Evolutionary conservation across 371 early-diverging fungal genomes (phyloP).

Genomic region (Dichotomocladium elegans): DNA sequence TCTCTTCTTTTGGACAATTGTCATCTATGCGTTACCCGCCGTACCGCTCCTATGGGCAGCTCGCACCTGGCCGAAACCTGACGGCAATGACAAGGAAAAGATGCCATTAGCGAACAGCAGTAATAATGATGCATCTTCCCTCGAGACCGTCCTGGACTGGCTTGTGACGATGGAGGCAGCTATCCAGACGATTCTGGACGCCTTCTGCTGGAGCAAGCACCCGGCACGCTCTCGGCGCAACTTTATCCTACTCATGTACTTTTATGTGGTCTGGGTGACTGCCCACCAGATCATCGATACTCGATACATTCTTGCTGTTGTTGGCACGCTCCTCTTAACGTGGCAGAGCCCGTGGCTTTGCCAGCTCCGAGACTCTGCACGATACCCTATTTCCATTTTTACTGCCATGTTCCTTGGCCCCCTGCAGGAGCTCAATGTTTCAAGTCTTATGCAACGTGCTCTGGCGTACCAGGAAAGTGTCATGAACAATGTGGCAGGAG

Average conservation of each 20-base stretch:
- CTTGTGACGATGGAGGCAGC: not conserved
- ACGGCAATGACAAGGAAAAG: not conserved
- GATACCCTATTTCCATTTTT: constrained; percentile 8
- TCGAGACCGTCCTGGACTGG: not conserved
- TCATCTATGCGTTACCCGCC: constrained; percentile 5
- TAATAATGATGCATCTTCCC: not conserved
- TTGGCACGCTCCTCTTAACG: constrained; percentile 4
- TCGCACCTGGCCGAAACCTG: not conserved
- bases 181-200: not conserved
- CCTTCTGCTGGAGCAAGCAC: constrained; percentile 5
- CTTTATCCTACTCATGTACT: constrained; percentile 7
- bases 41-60: constrained; percentile 8
- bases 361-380: not conserved
- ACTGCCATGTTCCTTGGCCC: constrained; percentile 9
- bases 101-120: not conserved
- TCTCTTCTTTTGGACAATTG: constrained; percentile 1
- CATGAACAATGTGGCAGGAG: not conserved
- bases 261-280: constrained; percentile 13
- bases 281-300: constrained; percentile 14
- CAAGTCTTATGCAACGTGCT: not conserved
- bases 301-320: constrained; percentile 6
- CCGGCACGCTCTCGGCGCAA: not conserved
- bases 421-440: not conserved
- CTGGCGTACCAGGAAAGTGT: constrained; percentile 2
- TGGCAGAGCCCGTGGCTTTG: constrained; percentile 11